A percentile compares a stretch with the other conserved stretches of the same genome.
Evolutionary conservation across 2,329 filamentous ascomycete genomes (phyloP).

Genomic region (Aspergillus sp.): DNA sequence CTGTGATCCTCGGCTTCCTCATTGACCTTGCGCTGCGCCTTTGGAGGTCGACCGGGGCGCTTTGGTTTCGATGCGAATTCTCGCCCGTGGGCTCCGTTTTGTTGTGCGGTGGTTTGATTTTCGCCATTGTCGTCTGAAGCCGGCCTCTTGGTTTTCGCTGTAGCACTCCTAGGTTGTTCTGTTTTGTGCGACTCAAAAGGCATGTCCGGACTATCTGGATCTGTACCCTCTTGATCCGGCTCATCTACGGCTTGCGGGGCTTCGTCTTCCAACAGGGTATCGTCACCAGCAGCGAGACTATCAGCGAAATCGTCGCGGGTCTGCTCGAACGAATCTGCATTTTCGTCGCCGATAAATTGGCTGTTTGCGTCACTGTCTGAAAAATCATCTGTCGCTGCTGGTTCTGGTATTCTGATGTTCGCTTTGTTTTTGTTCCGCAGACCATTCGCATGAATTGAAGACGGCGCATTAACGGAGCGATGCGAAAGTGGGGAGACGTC

Average conservation of each 20-base stretch:
- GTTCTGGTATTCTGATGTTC: constrained; percentile 13
- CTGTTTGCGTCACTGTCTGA: constrained; percentile 31
- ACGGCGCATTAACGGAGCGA: constrained; percentile 28
- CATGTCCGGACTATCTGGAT: constrained; percentile 12
- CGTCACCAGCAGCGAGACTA: constrained; percentile 15
- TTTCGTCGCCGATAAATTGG: constrained; percentile 26
- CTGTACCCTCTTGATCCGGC: constrained; percentile 11
- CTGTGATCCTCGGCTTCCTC: constrained; percentile 18
- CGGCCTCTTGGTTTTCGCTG: constrained; percentile 13
- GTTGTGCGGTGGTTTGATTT: constrained; percentile 8
- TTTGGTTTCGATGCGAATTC: constrained; percentile 18
- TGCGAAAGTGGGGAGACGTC: constrained; percentile 31
- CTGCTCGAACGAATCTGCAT: constrained; percentile 22
- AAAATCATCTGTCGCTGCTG: constrained; percentile 21
- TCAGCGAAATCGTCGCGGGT: constrained; percentile 20
- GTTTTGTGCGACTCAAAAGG: constrained; percentile 9
- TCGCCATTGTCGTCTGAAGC: constrained; percentile 5
- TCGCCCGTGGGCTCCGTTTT: constrained; percentile 12
- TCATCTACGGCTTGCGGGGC: constrained; percentile 3
- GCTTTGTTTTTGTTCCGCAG: constrained; percentile 16
- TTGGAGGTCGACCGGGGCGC: constrained; percentile 26
- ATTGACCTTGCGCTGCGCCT: constrained; percentile 15
- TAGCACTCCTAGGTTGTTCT: constrained; percentile 7
- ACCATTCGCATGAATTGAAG: constrained; percentile 19
- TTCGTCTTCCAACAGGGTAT: constrained; percentile 3